Base-by-base conservation (phyloP, 2,329 filamentous ascomycete species). In the Colletotrichum sp. region DNA sequence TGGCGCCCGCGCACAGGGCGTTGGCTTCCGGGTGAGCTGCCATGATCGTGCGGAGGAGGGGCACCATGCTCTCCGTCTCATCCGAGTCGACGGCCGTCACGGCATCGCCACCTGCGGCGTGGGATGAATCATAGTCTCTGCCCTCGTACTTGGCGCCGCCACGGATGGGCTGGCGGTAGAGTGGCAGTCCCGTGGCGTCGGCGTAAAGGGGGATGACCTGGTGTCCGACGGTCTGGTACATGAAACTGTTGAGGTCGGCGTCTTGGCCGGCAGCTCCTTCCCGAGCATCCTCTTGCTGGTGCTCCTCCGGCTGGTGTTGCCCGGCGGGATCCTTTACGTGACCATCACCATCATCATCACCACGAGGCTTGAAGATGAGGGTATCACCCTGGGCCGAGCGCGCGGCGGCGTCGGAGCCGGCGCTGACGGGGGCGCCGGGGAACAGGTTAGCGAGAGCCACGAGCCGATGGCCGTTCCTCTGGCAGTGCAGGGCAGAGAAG, bases 191-290 rank as follows among this genome's bases (percentile, higher is more conserved):
- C 3, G 98, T 92, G 38, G 95, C 96, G 64, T 91, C 84, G 76
- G 93, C 93, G 83, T 98, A 98, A 18, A 98, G 89, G 4, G 96
- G 95, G 73, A 98, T 93, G 21, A 98, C 88, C 73, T 92, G 90
- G 84, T 98, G 95, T 15, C 97, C 97, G 76, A 98, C 95, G 5
- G 97, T 99, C 88, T 99, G 97, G 88, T 98, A 99, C 97, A 99
- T 99, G 92, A 97, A 98, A 87, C 96, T 98, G 85, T 99, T 95
- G 80, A 98, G 89, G 83, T 98, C 87, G 64, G 81, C 83, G 62
- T 87, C 82, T 8, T 74, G 65, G 24, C 64, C 13, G 76, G 73
- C 70, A 21, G 55, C 70, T 76, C 56, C 67, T 32, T 43, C 16
- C 70, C 72, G 66, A 60, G 69, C 32, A n/a, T 58, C 43, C 13